Evolutionary conservation across 371 early-diverging fungal genomes (phyloP), one percentile per base, ranked within the genome.

Genomic region (Smittium culicis): DNA sequence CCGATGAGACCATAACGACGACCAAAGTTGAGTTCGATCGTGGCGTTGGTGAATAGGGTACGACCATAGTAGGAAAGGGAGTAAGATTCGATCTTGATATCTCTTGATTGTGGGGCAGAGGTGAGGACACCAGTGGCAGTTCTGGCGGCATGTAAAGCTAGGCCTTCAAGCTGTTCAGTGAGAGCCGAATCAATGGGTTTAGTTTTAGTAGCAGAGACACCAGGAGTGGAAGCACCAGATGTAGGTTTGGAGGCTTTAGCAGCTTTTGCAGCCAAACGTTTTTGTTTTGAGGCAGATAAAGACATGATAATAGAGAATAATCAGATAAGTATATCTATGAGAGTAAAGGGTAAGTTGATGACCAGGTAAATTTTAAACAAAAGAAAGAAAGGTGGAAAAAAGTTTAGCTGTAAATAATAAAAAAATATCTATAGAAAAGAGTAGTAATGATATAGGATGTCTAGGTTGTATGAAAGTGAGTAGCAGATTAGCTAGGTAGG

Each of bases 1-100:
- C 99, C 99, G 58, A 98, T 82, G 59, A 99, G 85, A 77, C 96
- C 98, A 75, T 92, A 96, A 68, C 99, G 86, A 77, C 96, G 88
- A 72, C 96, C 97, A 81, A 89, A 94, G 85, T 96, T 98, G 76
- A 98, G 86, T 83, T 96, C 97, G 69, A 98, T 86, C 59, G 89
- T 88, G 32, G 96, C 88, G 75, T 96, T 96, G 69, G 88, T 82
- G 74, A 98, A 88, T 70, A 98, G 83, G 68, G 86, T 86, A 73
- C 94, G 88, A 60, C 94, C 94, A 79, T 88, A 91, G 83, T 88
- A 96, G 68, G 88, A 87, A 65, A 98, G 86, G 31, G 93, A 88
- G 84, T 85, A 96, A 11, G 88, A 88, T 74, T 96, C 96, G 69
- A 96, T 90, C 83, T 95, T 90, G 73, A 98, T 88, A 84, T 98